Base-by-base conservation (phyloP, 768 basidiomycete species). In the Nidularia sp. region DNA sequence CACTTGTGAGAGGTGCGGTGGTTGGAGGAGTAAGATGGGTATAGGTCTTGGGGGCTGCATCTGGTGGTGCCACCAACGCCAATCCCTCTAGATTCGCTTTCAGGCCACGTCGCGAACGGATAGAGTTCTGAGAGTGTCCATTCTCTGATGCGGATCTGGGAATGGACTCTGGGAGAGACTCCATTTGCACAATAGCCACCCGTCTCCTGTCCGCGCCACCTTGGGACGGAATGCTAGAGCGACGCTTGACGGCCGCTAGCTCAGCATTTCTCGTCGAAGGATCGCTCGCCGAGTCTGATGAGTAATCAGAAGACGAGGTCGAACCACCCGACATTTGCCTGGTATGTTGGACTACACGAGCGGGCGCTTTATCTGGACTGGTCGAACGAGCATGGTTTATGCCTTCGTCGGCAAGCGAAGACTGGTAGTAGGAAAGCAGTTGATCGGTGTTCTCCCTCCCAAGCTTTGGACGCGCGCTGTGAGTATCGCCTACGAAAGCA, bases 1-100 rank as follows among this genome's bases (percentile, higher is more conserved):
- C 60, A 45, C 49, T 60, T 31, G 62, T 59, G 39, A 71, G 58
- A 54, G 83, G 81, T 9, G 78, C 75, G 31, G 77, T 70, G 18
- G 74, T 63, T 10, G 81, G 81, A 51, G 81, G 78, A 4, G 78
- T 72, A 45, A 84, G 70, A 50, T 78, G 75, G 31, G 79, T 72
- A 60, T 84, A 81, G 10, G 75, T 67, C 45, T 63, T 70, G 12
- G 77, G 75, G 6, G 81, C 75, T 56, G 82, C 83, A 65, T 88
- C 88, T 36, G 86, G 85, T 47, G 86, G 88, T 49, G 85, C 84
- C 54, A 89, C 83, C 56, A 90, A 73, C 49, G 86, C 83, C 25
- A 89, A 73, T 49, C 81, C 80, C 7, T 70, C 65, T 8, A 79
- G 60, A 57, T 67, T 69, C 35, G 71, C 67, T 50, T 71, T 66